Base-by-base conservation (phyloP, 108 stramenopile species). In the Cyclotella choctawhatcheeana region DNA sequence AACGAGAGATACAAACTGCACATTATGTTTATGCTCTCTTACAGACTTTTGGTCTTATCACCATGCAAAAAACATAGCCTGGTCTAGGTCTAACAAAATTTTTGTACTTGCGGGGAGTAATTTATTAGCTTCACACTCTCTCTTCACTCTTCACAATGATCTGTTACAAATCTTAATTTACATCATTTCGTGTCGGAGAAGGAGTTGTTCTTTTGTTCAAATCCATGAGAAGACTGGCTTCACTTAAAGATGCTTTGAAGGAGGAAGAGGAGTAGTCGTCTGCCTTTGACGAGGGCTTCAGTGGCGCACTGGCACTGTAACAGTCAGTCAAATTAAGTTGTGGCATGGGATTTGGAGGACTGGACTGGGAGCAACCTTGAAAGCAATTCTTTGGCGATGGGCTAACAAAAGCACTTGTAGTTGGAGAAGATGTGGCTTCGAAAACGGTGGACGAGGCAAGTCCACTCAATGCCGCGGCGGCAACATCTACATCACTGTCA, bases 151-250 rank as follows among this genome's bases (percentile, higher is more conserved):
- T 10, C 12, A 6, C 37, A 40, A 40, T 40, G 6, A 12, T 40
- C 37, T 40, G 12, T 40, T n/a, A 48, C n/a, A n/a, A 10, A n/a
- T n/a, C 16, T n/a, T 4, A 48, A 10, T 17, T 8, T 10, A 29
- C 3, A 16, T 31, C 12, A 30, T 56, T 30, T 31, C 29, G 27
- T 56, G 45, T 50, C 25, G 73, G 73, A 44, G 73, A 64, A 0
- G 73, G 73, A 55, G 76, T 69, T 16, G 29, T 56, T 6, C 65
- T 72, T 40, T 67, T 79, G 35, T 71, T 79, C 59, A 79, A 66
- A 18, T 71, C 71, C 77, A 79, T 79, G 27, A 79, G 37, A 31
- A 79, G 44, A 31, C 58, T 72, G 20, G 77, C 77, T 44, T 79
- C 77, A 20, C 64, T 61, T 51, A 79, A 66, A 8, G 70, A 79